Conservation (phyloP, 2,329 filamentous ascomycete species). For the Moelleriella libera region DNA sequence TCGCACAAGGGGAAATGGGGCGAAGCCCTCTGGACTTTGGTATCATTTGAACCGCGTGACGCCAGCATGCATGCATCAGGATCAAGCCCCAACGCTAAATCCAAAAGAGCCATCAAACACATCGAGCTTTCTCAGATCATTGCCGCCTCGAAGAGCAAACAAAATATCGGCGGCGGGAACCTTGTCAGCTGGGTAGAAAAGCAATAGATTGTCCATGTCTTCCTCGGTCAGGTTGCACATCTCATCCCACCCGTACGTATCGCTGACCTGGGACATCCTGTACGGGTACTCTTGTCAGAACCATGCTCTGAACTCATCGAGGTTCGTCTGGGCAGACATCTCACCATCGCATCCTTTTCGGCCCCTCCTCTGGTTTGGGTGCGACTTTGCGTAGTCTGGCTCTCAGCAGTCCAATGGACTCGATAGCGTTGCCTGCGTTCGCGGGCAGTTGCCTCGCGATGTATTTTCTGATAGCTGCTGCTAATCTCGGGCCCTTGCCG, state of each 20-base stretch:
- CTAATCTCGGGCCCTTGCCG: constrained; percentile 84
- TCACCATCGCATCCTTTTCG: constrained; percentile 82
- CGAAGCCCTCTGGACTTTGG: no score
- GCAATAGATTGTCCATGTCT: constrained; percentile 72
- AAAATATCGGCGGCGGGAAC: constrained; percentile 42
- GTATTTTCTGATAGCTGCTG: constrained; percentile 69
- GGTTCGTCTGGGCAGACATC: constrained; percentile 14
- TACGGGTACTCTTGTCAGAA: neutral
- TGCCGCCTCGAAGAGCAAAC: constrained; percentile 35
- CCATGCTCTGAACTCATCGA: neutral
- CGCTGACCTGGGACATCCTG: constrained; percentile 88
- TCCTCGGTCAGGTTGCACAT: constrained; percentile 69
- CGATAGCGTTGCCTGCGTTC: constrained; percentile 74
- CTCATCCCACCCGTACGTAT: constrained; percentile 72
- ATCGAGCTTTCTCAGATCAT: constrained; percentile 30
- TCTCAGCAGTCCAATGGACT: constrained; percentile 68
- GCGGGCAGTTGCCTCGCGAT: constrained; percentile 65
- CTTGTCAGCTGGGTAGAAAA: constrained; percentile 49
- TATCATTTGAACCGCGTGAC: no score
- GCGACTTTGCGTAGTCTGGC: constrained; percentile 66
- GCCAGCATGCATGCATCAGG: neutral
- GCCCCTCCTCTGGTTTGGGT: constrained; percentile 57
- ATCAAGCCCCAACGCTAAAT: constrained; percentile 35
- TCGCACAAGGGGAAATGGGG: no score
- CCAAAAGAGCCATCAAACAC: constrained; percentile 46